Evolutionary conservation across 371 early-diverging fungal species (phyloP), one percentile per base, ranked within the genome.

Genomic region (Fennellomyces sp.): DNA sequence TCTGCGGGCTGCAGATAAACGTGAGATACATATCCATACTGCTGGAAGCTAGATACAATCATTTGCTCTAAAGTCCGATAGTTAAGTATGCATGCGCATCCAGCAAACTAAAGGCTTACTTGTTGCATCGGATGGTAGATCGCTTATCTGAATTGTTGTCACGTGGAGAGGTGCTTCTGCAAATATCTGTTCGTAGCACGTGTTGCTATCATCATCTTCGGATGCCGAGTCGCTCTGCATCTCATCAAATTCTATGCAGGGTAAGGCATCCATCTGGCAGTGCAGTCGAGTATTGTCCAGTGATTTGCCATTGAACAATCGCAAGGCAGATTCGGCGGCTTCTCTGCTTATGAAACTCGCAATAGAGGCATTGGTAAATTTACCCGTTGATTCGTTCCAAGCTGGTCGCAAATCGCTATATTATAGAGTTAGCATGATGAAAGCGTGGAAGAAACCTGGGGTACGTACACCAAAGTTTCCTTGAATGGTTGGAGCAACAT

Each of bases 311-410:
- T 93, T 91, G 94, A 95, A 93, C 27, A 85, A 64, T 25, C 65
- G 53, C 53, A 94, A 88, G 12, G 95, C 95, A 58, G 82, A 78
- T 61, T 94, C 89, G 19, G 95, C 95, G 58, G 93, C 90, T 75
- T 68, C 61, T 56, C 83, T 85, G 28, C 92, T 87, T 59, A 87
- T 75, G 74, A 91, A 96, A 28, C 90, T 85, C 29, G 94, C 89
- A 71, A 94, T 89, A 1, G 94, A 96, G 62, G 87, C 92, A 11
- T 93, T 92, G 25, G 89, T 74, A 35, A 93, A 88, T 71, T 93
- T 92, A 17, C 91, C 90, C 11, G 94, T 83, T 59, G 80, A 75
- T 33, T 78, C 64, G 64, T 94, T 91, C 91, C 91, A 89, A 88
- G 94, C 90, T 29, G 96, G 91, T 38, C 92, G 87, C 29, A 93